A percentile compares a stretch with the other conserved stretches of the same genome.
Conservation (phyloP, 345 rosid genomes). For the Jatropha curcas region DNA sequence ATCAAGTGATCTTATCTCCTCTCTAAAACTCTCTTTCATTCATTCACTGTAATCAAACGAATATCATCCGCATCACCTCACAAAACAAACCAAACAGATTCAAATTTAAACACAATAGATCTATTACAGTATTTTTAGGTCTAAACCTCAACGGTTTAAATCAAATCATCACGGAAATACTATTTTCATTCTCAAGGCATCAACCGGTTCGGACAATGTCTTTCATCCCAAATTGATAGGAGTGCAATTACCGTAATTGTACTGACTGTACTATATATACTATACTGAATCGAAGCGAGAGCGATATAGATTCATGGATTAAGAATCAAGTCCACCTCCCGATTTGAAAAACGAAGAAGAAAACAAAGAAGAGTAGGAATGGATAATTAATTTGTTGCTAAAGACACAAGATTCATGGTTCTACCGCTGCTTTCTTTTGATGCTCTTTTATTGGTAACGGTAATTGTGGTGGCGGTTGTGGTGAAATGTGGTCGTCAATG, state of each 20-base stretch:
- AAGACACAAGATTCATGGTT: too few species aligned
- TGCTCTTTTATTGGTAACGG: too few species aligned
- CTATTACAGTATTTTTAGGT: constrained; percentile 49
- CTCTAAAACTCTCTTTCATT: constrained; percentile 87
- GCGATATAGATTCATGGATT: constrained; percentile 81
- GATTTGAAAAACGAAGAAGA: constrained; percentile 55
- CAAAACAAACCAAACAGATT: constrained; percentile 20
- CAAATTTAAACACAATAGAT: constrained; percentile 39
- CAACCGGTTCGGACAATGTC: constrained; percentile 73
- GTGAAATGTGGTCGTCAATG: too few species aligned
- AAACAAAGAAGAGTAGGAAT: constrained; percentile 67
- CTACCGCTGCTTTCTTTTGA: too few species aligned
- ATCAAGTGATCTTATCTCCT: constrained; percentile 98
- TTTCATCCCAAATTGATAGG: constrained; percentile 62
- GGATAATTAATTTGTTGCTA: constrained; percentile 63
- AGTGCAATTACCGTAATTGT: constrained; percentile 39
- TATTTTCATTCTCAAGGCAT: constrained; percentile 66
- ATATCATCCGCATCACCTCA: constrained; percentile 5
- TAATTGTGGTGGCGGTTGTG: too few species aligned
- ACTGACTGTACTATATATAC: constrained; percentile 35
- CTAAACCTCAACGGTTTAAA: too few species aligned
- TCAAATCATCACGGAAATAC: constrained; percentile 97
- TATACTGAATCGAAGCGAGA: constrained; percentile 68
- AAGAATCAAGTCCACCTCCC: constrained; percentile 48
- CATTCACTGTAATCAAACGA: constrained; percentile 59